These are phyloP conservation scores for Lithohypha guttulata DNA, from an alignment of 2,329 filamentous ascomycete genomes.

Conservation along the genomic window DNA sequence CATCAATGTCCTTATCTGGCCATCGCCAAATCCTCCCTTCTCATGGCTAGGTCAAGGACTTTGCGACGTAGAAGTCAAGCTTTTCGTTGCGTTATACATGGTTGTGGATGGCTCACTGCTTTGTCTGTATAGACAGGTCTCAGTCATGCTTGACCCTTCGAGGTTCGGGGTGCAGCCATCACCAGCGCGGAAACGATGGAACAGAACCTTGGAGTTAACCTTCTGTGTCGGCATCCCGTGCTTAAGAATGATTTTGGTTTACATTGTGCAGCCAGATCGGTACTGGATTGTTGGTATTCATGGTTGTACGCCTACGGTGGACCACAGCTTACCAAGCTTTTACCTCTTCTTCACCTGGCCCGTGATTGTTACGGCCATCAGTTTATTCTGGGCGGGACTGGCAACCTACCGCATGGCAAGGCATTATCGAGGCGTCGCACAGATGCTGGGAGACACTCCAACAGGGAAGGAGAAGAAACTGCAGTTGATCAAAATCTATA, in stretches of 20 bases:
- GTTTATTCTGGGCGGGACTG: background rate
- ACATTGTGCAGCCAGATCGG: slow-evolving; percentile 47
- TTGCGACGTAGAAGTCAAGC: slow-evolving; percentile 54
- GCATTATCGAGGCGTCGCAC: background rate
- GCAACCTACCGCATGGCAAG: background rate
- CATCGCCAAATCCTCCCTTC: slow-evolving; percentile 41
- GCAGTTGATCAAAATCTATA: background rate
- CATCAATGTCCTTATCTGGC: slow-evolving; percentile 56
- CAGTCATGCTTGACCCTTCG: slow-evolving; percentile 50
- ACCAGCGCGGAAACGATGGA: slow-evolving; percentile 39
- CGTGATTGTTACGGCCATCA: slow-evolving; percentile 33
- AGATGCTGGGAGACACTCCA: background rate
- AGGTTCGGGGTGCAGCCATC: slow-evolving; percentile 39
- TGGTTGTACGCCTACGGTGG: slow-evolving; percentile 40
- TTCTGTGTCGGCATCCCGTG: slow-evolving; percentile 48
- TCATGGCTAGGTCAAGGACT: slow-evolving; percentile 51
- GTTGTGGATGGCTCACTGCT: slow-evolving; percentile 43
- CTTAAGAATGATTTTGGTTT: slow-evolving; percentile 46
- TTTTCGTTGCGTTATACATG: slow-evolving; percentile 44
- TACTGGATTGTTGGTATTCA: slow-evolving; percentile 49
- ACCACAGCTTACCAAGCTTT: slow-evolving; percentile 48
- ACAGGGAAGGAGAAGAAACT: background rate
- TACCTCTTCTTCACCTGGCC: slow-evolving; percentile 47
- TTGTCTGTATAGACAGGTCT: slow-evolving; percentile 51
- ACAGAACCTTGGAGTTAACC: slow-evolving; percentile 40